Conservation (phyloP, 306 rosid genomes). For the cucumber (Cucumis sativus) region DNA sequence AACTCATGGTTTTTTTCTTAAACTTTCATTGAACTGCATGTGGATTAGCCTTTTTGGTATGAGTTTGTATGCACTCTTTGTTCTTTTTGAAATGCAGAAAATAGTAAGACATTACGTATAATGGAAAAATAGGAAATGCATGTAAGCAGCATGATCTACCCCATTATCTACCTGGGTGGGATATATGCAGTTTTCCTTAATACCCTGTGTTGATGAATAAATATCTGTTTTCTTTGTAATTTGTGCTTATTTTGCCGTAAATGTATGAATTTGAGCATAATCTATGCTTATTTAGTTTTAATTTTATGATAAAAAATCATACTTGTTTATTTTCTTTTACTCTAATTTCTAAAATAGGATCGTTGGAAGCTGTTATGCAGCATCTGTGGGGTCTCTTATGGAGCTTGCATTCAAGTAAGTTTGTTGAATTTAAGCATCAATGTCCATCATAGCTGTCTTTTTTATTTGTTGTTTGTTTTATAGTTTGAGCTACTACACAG, state of each 20-base stretch:
- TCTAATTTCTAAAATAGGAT: constrained; percentile 47
- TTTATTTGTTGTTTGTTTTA: neutral
- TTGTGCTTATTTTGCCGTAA: neutral
- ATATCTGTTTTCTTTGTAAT: neutral
- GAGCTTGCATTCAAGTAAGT: constrained; percentile 98
- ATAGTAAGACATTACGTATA: neutral
- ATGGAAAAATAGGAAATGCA: neutral
- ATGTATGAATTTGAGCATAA: neutral
- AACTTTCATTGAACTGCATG: neutral
- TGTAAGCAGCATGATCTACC: too few species aligned
- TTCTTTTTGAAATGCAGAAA: neutral
- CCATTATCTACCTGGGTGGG: neutral
- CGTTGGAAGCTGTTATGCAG: constrained; percentile 98
- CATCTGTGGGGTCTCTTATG: constrained; percentile 92
- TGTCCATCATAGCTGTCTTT: neutral
- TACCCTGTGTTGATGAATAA: neutral
- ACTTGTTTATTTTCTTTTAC: neutral
- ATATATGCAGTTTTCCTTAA: neutral
- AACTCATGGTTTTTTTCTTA: neutral
- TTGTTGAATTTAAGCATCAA: constrained; percentile 10
- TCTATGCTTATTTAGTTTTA: neutral
- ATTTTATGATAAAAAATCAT: neutral
- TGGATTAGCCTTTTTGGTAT: neutral
- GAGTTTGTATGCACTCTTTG: neutral
- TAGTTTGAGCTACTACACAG: neutral